Conservation (phyloP, 2,329 filamentous ascomycete genomes). For the Monosporascus sp. region DNA sequence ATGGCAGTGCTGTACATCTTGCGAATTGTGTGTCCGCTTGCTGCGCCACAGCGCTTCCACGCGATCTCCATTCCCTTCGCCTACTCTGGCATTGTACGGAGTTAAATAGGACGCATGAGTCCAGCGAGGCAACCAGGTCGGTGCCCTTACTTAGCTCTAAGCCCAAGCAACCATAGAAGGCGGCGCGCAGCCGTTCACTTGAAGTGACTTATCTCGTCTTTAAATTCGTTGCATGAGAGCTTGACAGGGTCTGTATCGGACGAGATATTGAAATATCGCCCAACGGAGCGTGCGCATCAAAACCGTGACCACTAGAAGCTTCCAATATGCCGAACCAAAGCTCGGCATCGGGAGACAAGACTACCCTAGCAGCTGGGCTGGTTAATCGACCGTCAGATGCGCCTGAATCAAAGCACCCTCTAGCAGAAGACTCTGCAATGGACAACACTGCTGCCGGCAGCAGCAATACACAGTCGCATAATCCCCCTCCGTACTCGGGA, state of each 20-base stretch:
- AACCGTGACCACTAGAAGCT: background rate
- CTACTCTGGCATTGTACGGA: too few relatives aligned
- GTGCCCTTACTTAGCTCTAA: too few relatives aligned
- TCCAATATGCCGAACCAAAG: conserved; percentile 1
- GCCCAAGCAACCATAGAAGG: too few relatives aligned
- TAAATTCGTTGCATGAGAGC: too few relatives aligned
- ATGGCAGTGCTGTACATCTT: background rate
- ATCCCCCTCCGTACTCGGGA: conserved; percentile 24
- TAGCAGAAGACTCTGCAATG: conserved; percentile 6
- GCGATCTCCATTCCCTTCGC: too few relatives aligned
- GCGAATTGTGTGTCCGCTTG: too few relatives aligned
- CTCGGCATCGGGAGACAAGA: conserved; percentile 13
- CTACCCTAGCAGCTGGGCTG: conserved; percentile 6
- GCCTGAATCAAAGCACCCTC: conserved; percentile 4
- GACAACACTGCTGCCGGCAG: conserved; percentile 1
- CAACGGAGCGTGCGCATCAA: background rate
- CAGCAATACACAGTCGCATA: background rate
- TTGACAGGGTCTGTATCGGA: too few relatives aligned
- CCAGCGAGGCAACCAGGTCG: too few relatives aligned
- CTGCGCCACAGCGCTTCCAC: too few relatives aligned
- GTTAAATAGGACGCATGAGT: too few relatives aligned
- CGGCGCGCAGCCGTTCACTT: too few relatives aligned
- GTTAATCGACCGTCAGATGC: conserved; percentile 13
- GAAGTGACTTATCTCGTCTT: too few relatives aligned
- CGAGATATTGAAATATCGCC: background rate